phyloP scores from a whole-genome alignment of 1,284 basidiomycete genomes.

The Sporisorium scitamineum region DNA sequence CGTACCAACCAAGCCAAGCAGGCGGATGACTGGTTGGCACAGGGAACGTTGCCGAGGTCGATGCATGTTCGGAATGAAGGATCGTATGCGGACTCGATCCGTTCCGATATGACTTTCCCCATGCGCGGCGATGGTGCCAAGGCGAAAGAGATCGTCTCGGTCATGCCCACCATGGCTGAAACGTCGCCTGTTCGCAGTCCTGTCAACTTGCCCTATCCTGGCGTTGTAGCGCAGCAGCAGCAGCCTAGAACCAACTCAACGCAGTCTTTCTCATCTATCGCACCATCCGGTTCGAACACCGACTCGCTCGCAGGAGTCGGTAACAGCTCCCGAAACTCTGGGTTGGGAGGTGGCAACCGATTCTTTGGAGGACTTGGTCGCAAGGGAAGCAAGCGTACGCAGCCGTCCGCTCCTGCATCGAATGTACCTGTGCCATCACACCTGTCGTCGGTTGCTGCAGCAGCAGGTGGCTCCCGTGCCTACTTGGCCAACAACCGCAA shows the following conservation, averaged over 20 bases:
- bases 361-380: conserved; percentile 51
- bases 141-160: conserved; percentile 58
- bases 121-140: conserved; percentile 63
- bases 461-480: conserved; percentile 29
- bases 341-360: conserved; percentile 21
- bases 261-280: conserved; percentile 25
- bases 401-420: conserved; percentile 11
- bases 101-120: conserved; percentile 63
- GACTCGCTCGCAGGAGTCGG: conserved; percentile 16
- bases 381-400: conserved; percentile 36
- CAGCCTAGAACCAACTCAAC: conserved; percentile 30
- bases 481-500: conserved; percentile 33
- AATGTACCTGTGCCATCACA: neutral
- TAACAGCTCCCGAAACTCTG: conserved; percentile 6
- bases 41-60: conserved; percentile 23
- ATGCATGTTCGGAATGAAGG: conserved; percentile 45
- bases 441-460: conserved; percentile 18
- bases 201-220: conserved; percentile 55
- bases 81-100: conserved; percentile 57
- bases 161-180: conserved; percentile 47
- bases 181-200: conserved; percentile 36
- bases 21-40: conserved; percentile 20
- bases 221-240: conserved; percentile 30
- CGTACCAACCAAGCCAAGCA: conserved; percentile 7
- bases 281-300: neutral